Percentiles rank a stretch among this genome's conserved stretches.
These are phyloP conservation scores for Chloranthus sessilifolius DNA, from an alignment of 164 flowering plant genomes.

Conservation along the genomic window DNA sequence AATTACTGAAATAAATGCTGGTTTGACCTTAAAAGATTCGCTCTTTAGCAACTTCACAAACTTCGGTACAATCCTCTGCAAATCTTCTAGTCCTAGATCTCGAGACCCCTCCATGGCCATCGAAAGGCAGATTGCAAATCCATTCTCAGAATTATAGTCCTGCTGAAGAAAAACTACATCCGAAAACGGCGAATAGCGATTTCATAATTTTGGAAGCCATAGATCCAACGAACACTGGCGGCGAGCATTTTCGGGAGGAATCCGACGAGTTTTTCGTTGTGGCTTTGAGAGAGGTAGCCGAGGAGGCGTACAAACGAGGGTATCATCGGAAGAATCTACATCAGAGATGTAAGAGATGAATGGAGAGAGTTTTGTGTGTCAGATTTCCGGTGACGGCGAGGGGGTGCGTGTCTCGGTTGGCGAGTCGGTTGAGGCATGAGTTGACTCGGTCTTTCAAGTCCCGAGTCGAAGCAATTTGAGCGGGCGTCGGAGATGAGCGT, in stretches of 20 bases:
- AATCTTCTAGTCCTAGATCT: slow-evolving; percentile 44
- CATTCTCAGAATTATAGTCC: slow-evolving; percentile 57
- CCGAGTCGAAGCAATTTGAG: slow-evolving; percentile 22
- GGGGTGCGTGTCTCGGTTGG: slow-evolving; percentile 76
- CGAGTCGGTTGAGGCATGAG: slow-evolving; percentile 60
- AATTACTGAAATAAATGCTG: slow-evolving; percentile 53
- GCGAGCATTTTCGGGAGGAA: slow-evolving; percentile 58
- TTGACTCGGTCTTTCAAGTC: slow-evolving; percentile 60
- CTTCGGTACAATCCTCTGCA: slow-evolving; percentile 48
- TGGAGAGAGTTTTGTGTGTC: slow-evolving; percentile 31
- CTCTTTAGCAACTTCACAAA: slow-evolving; percentile 58
- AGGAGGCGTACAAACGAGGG: slow-evolving; percentile 59
- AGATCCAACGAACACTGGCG: slow-evolving; percentile 32
- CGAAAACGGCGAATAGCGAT: slow-evolving; percentile 44
- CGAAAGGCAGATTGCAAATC: slow-evolving; percentile 71
- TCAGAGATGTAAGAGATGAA: slow-evolving; percentile 69
- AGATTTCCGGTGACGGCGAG: slow-evolving; percentile 55
- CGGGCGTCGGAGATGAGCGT: slow-evolving; percentile 13
- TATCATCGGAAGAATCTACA: slow-evolving; percentile 60
- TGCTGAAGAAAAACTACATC: slow-evolving; percentile 73
- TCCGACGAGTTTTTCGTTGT: slow-evolving; percentile 47
- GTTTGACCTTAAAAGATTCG: slow-evolving; percentile 66
- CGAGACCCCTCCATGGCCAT: slow-evolving; percentile 57
- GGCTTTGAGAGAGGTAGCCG: slow-evolving; percentile 40
- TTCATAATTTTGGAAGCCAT: slow-evolving; percentile 40